Base-by-base conservation (phyloP, 164 flowering plant species). In the Cinnamomum chago region DNA sequence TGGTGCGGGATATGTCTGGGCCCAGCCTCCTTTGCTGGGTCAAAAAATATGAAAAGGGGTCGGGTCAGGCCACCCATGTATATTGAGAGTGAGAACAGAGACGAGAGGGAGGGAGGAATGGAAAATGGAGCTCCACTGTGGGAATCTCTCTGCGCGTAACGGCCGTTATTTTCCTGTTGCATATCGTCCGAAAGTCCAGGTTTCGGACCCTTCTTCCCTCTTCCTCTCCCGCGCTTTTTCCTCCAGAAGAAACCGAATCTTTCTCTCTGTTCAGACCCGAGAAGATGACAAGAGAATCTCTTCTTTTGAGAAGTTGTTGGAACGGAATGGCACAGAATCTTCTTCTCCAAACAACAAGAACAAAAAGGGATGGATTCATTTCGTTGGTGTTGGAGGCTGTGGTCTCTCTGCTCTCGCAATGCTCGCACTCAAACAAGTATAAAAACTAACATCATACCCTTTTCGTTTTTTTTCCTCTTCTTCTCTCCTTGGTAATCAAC, bases 381-480 rank as follows among this genome's bases (percentile, higher is more conserved):
- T 87, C 69, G 79, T 87, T 20, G 90, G 88, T 23, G 65, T 84
- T 24, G 88, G 88, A 76, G 88, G 90, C 65, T 77, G 80, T 70
- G 87, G 88, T 17, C 74, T 85, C 25, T 87, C 90, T 2, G 88
- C 88, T 14, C 84, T 87, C 13, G 88, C 90, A n/a, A 77, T 78
- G 84, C 85, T 85, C 15, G 86, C 86, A 14, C 83, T 87, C 67
- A 78, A 80, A 71, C 85, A 84, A 65, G 90, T 79, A 76, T 30
- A 30, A 30, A 52, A 52, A 2, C 18, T 52, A 52, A 13, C 58
- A 14, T 52, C 58, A 17, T 55, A 20, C 20, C 60, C 60, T 55
- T 3, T 15, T 15, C n/a, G 0, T 55, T 17, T 17, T 55, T 55
- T 20, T 55, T 55, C 2, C 20, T 15, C 60, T 15, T 55, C 60